Conservation (phyloP, 2,329 filamentous ascomycete genomes). For the Endothia cerciana region DNA sequence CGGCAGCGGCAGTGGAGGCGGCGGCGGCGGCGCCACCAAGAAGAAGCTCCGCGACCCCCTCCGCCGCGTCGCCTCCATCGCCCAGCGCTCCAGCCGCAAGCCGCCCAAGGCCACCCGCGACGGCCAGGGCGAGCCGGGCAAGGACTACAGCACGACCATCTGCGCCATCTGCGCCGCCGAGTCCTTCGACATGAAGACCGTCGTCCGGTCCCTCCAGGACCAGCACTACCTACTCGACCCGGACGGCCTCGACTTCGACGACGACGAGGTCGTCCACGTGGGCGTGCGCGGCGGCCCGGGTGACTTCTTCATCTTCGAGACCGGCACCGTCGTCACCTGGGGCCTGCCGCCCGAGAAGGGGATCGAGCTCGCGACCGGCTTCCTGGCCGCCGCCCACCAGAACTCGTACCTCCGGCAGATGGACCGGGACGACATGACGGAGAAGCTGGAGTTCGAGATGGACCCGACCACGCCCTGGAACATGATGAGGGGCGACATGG, state of each 20-base stretch:
- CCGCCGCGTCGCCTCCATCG: constrained; percentile 83
- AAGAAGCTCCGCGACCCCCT: constrained; percentile 82
- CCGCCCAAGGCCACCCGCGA: constrained; percentile 45
- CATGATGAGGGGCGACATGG: constrained; percentile 82
- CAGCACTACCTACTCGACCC: constrained; percentile 67
- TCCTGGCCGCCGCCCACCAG: constrained; percentile 76
- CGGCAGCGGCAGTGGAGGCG: constrained; percentile 22
- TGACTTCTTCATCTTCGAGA: constrained; percentile 95
- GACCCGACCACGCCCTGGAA: constrained; percentile 75
- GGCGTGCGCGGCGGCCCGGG: constrained; percentile 65
- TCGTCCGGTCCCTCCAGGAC: constrained; percentile 58
- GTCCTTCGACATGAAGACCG: constrained; percentile 65
- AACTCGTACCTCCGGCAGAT: constrained; percentile 71
- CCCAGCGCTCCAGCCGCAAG: constrained; percentile 61
- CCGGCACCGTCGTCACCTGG: constrained; percentile 92
- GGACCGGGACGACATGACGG: constrained; percentile 73
- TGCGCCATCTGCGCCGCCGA: constrained; percentile 66
- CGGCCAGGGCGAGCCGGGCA: constrained; percentile 32
- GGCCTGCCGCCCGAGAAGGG: constrained; percentile 78
- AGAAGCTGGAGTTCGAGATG: constrained; percentile 74
- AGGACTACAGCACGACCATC: constrained; percentile 50
- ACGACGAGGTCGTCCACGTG: constrained; percentile 66
- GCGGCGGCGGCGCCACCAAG: constrained; percentile 41
- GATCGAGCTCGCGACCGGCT: constrained; percentile 68
- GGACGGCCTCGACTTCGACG: constrained; percentile 63